Evolutionary conservation across 2,329 filamentous ascomycete genomes (phyloP).

Genomic region (Penicillium hesseltinei): DNA sequence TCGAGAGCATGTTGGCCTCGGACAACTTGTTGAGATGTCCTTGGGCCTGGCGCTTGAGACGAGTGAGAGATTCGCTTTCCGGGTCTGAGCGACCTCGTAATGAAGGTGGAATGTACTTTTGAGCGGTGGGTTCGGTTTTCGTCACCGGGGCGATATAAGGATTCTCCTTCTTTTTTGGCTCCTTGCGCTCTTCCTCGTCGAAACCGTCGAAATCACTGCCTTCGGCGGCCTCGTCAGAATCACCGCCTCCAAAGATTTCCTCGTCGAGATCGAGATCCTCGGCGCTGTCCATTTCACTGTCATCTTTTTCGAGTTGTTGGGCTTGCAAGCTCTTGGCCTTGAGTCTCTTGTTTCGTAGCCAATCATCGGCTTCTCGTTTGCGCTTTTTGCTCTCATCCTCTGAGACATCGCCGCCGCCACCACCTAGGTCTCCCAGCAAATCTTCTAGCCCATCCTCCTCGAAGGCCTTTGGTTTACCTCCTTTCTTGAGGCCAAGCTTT

Average conservation of each 20-base stretch:
- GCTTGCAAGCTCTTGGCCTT: conserved; percentile 46
- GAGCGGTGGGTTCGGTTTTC: conserved; percentile 50
- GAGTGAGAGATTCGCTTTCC: conserved; percentile 64
- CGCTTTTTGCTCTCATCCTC: conserved; percentile 54
- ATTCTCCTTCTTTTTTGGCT: conserved; percentile 66
- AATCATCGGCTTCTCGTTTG: conserved; percentile 62
- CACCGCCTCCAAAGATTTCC: conserved; percentile 28
- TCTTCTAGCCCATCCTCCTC: conserved; percentile 80
- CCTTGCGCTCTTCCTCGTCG: conserved; percentile 42
- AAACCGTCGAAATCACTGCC: conserved; percentile 39
- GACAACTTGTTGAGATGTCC: conserved; percentile 91
- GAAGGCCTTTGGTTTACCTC: conserved; percentile 70
- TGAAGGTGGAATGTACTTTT: conserved; percentile 84
- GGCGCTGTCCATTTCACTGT: conserved; percentile 18
- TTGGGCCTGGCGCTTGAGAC: conserved; percentile 76
- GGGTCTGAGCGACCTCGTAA: conserved; percentile 63
- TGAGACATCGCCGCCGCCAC: conserved; percentile 51
- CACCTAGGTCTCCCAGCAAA: conserved; percentile 67
- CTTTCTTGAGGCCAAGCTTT: conserved; percentile 77
- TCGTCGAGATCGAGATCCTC: conserved; percentile 18
- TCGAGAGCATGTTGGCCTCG: conserved; percentile 82
- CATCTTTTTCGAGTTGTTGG: conserved; percentile 9
- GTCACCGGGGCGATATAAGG: conserved; percentile 76
- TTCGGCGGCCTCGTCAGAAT: conserved; percentile 34
- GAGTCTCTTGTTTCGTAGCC: conserved; percentile 57